phyloP scores from a whole-genome alignment of 352 stramenopile genomes.

The Phytopythium helicoides region DNA sequence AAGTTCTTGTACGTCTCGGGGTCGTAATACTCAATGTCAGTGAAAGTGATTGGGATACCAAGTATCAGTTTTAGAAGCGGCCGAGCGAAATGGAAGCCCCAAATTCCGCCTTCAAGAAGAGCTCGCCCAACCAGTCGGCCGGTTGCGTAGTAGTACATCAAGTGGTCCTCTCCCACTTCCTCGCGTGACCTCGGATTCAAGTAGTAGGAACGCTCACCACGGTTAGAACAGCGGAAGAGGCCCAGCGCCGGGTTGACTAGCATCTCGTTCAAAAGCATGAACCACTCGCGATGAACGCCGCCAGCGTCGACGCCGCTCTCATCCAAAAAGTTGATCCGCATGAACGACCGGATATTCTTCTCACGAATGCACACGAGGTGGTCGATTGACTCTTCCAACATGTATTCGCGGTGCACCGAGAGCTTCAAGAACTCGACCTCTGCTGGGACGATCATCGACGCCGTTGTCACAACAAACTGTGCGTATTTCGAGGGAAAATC shows the following conservation, averaged over 20 bases:
- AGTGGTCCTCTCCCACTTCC: constrained; percentile 56
- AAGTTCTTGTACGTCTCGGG: constrained; percentile 51
- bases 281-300: constrained; percentile 92
- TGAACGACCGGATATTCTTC: constrained; percentile 60
- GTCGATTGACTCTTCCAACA: constrained; percentile 73
- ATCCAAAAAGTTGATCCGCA: constrained; percentile 87
- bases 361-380: constrained; percentile 58
- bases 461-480: constrained; percentile 70
- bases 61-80: constrained; percentile 98
- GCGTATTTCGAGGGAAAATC: constrained; percentile 77
- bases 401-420: constrained; percentile 54
- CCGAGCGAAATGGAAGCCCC: constrained; percentile 91
- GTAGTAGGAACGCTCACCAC: constrained; percentile 53
- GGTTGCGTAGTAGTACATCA: constrained; percentile 58
- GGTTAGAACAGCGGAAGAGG: constrained; percentile 61
- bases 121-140: constrained; percentile 59
- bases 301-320: constrained; percentile 86
- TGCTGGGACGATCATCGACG: constrained; percentile 55
- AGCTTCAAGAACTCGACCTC: constrained; percentile 70
- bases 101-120: constrained; percentile 87
- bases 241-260: constrained; percentile 39
- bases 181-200: constrained; percentile 55
- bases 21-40: constrained; percentile 87
- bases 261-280: constrained; percentile 71
- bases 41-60: constrained; percentile 92